Conservation (phyloP, 2,329 filamentous ascomycete species). For the Fusarium scirpi region DNA sequence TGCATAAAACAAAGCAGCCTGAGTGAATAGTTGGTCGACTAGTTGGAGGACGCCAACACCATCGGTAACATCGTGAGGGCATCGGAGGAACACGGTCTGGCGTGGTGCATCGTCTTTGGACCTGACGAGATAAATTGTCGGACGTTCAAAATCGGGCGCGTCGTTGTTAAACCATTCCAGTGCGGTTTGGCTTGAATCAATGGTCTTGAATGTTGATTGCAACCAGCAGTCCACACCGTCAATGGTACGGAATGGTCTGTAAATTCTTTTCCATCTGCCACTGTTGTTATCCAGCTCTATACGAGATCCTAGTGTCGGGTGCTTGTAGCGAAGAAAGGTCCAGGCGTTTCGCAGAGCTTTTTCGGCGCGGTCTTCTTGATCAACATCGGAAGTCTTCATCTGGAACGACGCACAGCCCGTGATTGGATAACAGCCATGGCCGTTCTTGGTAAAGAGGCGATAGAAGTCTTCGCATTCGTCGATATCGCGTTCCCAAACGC, state of each 20-base stretch:
- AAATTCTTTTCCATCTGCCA: not conserved
- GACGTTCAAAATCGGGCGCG: not conserved
- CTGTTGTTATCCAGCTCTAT: not conserved
- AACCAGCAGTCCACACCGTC: not conserved
- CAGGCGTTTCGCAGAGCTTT: not conserved
- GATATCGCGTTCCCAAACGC: not conserved
- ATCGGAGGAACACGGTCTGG: not conserved
- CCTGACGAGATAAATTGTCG: not conserved
- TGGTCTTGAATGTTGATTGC: not conserved
- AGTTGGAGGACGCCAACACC: not conserved
- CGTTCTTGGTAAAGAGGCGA: not conserved
- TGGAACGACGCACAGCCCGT: not conserved
- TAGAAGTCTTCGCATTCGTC: slow-evolving; percentile 12
- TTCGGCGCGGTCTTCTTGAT: not conserved
- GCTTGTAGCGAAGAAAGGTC: not conserved
- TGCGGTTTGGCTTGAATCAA: accelerated
- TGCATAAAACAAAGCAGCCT: accelerated
- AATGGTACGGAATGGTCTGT: not conserved
- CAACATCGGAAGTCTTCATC: not conserved
- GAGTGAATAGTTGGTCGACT: not conserved
- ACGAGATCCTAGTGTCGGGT: not conserved
- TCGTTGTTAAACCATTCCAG: not conserved
- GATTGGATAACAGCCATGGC: not conserved
- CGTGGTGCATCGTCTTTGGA: not conserved
- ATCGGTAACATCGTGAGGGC: slow-evolving; percentile 4